phyloP scores from a whole-genome alignment of 2,329 filamentous ascomycete genomes.

The Huntiella decipiens region DNA sequence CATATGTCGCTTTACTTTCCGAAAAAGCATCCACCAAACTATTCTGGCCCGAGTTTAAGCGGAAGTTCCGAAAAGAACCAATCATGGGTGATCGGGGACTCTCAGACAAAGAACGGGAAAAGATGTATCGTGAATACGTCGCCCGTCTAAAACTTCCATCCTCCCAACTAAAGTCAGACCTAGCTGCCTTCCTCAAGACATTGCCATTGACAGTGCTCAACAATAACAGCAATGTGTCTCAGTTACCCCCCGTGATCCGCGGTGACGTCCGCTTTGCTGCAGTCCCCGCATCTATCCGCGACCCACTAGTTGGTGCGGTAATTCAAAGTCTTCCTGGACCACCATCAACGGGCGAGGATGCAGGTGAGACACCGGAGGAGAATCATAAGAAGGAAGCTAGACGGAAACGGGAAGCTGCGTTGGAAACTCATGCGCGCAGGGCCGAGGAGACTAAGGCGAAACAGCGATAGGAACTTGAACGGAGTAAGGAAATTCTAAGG shows the following conservation, averaged over 20 bases:
- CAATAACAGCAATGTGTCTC: slow-evolving; percentile 32
- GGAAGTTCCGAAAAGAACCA: slow-evolving; percentile 68
- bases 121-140: slow-evolving; percentile 58
- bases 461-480: slow-evolving; percentile 38
- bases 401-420: slow-evolving; percentile 43
- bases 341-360: slow-evolving; percentile 16
- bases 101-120: slow-evolving; percentile 60
- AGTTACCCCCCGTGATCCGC: slow-evolving; percentile 42
- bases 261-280: slow-evolving; percentile 53
- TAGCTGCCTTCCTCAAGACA: slow-evolving; percentile 44
- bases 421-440: slow-evolving; percentile 42
- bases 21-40: slow-evolving; percentile 73
- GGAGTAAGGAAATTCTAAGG: slow-evolving; percentile 39
- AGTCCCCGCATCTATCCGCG: slow-evolving; percentile 39
- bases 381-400: slow-evolving; percentile 31
- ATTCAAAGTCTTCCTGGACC: slow-evolving; percentile 45
- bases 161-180: slow-evolving; percentile 48
- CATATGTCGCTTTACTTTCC: slow-evolving; percentile 66
- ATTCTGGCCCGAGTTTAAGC: slow-evolving; percentile 92
- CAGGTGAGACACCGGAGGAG: slow-evolving; percentile 27
- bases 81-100: slow-evolving; percentile 59
- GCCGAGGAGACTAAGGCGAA: slow-evolving; percentile 45
- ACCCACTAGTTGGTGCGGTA: slow-evolving; percentile 46
- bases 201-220: slow-evolving; percentile 41
- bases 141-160: slow-evolving; percentile 45